A percentile compares a stretch with the other conserved stretches of the same genome.
Evolutionary conservation across 768 basidiomycete species (phyloP).

Genomic region (Peribolospora baueri): DNA sequence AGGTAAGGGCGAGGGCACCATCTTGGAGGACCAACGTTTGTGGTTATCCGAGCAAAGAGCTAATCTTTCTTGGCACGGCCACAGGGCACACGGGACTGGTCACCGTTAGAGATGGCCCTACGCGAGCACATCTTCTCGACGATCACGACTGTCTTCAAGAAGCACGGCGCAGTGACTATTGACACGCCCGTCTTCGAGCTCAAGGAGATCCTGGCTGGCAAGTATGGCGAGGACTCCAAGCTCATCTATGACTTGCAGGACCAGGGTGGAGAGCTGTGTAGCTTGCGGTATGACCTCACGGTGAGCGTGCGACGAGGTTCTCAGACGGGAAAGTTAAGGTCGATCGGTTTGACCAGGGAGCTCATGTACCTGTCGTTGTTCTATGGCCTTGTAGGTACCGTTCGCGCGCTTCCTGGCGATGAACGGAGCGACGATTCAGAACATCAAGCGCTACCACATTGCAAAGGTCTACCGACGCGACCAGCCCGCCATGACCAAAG

Average conservation of each 20-base stretch:
- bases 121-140: slow-evolving; percentile 70
- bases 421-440: slow-evolving; percentile 45
- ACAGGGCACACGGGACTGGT: slow-evolving; percentile 85
- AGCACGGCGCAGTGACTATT: slow-evolving; percentile 70
- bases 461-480: slow-evolving; percentile 97
- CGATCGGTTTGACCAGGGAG: neutral
- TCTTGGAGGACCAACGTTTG: neutral
- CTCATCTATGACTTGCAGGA: slow-evolving; percentile 94
- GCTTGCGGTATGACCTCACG: slow-evolving; percentile 84
- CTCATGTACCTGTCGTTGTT: neutral
- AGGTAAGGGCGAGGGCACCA: slow-evolving; percentile 30
- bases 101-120: slow-evolving; percentile 73
- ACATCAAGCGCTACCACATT: slow-evolving; percentile 77
- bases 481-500: slow-evolving; percentile 91
- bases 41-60: neutral
- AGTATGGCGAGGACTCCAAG: slow-evolving; percentile 93
- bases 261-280: slow-evolving; percentile 89
- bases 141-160: slow-evolving; percentile 65
- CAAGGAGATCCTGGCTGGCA: slow-evolving; percentile 82
- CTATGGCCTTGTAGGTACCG: slow-evolving; percentile 30
- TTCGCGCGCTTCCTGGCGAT: slow-evolving; percentile 88
- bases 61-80: neutral
- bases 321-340: no score
- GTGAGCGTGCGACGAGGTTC: slow-evolving; percentile 20
- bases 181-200: slow-evolving; percentile 97